These are phyloP conservation scores for Scedosporium aurantiacum DNA, from an alignment of 2,329 filamentous ascomycete genomes.

Conservation along the genomic window DNA sequence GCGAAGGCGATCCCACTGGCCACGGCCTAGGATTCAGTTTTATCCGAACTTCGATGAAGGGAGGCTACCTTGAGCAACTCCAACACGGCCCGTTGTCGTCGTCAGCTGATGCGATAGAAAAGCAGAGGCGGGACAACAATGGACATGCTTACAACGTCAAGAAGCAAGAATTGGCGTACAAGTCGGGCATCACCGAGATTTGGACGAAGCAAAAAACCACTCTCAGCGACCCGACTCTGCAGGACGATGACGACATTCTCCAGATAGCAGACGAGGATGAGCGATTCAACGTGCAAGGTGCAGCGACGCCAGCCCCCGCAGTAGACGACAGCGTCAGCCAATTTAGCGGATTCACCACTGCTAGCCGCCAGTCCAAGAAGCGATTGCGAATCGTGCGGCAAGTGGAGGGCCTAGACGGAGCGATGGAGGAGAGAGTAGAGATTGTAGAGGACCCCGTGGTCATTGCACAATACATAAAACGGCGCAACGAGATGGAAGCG, in stretches of 20 bases:
- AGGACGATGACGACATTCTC: conserved; percentile 49
- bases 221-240: conserved; percentile 60
- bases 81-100: conserved; percentile 49
- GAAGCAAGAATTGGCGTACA: conserved; percentile 83
- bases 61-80: conserved; percentile 78
- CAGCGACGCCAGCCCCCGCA: conserved; percentile 50
- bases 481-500: conserved; percentile 60
- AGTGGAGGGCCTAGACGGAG: conserved; percentile 29
- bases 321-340: conserved; percentile 73
- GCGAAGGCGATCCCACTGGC: conserved; percentile 87
- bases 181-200: conserved; percentile 80
- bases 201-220: conserved; percentile 82
- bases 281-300: conserved; percentile 52
- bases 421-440: conserved; percentile 53
- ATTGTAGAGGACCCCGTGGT: conserved; percentile 72
- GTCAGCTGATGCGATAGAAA: conserved; percentile 74
- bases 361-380: conserved; percentile 58
- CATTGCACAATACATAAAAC: conserved; percentile 78
- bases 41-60: conserved; percentile 97
- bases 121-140: conserved; percentile 77
- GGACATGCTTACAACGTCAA: conserved; percentile 98
- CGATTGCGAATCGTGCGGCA: conserved; percentile 62
- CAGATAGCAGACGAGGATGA: conserved; percentile 52
- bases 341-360: conserved; percentile 56
- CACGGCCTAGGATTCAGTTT: conserved; percentile 93